Evolutionary conservation across 2,329 filamentous ascomycete genomes (phyloP).

Genomic region (Drechslera avenae): DNA sequence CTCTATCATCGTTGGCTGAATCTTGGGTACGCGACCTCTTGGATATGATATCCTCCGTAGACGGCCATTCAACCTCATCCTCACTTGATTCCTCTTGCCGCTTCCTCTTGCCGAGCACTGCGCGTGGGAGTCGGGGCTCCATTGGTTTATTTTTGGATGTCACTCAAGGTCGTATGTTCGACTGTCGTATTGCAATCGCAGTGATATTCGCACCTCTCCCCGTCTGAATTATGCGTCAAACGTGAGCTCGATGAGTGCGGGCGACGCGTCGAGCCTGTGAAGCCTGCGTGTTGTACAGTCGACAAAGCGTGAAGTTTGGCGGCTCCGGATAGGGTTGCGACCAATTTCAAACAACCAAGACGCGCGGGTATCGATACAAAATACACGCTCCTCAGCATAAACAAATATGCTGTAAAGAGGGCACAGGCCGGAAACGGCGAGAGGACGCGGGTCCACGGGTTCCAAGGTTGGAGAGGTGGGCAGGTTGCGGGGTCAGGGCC

Average conservation of each 20-base stretch:
- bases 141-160: conserved; percentile 1
- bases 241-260: background rate
- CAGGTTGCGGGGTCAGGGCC: conserved; percentile 21
- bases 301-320: background rate
- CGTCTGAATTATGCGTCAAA: background rate
- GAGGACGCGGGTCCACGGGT: conserved; percentile 3
- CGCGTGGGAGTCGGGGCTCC: background rate
- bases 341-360: background rate
- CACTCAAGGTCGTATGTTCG: background rate
- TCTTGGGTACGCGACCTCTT: conserved; percentile 15
- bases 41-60: background rate
- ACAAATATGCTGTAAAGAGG: background rate
- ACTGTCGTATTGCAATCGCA: background rate
- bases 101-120: conserved; percentile 12
- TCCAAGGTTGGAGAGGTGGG: conserved; percentile 1
- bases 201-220: background rate
- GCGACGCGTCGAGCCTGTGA: conserved; percentile 1
- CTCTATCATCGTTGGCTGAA: background rate
- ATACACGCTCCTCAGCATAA: background rate
- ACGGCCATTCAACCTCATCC: background rate
- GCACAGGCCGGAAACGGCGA: conserved; percentile 4
- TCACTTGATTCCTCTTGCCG: background rate
- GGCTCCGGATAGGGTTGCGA: too few species aligned
- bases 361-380: too few species aligned
- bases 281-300: background rate